Evolutionary conservation across 257 asterid genomes (phyloP), one percentile per base, ranked within the genome.

Genomic region (Echites panduratus): DNA sequence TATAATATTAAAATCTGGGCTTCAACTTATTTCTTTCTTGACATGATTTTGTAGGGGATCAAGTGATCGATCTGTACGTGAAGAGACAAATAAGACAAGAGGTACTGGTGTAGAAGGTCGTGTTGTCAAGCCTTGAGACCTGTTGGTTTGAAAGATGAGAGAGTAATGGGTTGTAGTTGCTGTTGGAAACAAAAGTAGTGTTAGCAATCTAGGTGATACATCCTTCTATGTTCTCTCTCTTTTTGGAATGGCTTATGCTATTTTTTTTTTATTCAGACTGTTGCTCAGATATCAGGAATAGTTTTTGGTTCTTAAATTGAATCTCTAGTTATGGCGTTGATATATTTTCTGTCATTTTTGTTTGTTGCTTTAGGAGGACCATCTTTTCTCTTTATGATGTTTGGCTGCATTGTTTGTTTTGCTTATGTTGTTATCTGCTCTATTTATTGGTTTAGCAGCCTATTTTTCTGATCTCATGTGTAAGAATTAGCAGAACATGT

Each of bases 61-160:
- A 53, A 83, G 76, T 76, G 87, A 84, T 32, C 91, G 83, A 53
- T 75, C 73, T 84, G 75, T 81, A 61, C 84, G 79, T 82, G 97
- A 88, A 62, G 88, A 85, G 68, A 89, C 87, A 76, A 84, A 77
- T 80, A 87, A 86, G 89, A 57, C 73, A 32, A 87, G 90, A 78
- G 83, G 80, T 75, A 68, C 67, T 76, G 88, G 89, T 76, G 62
- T 58, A 14, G 87, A 73, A 78, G 87, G 87, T 75, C 90, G 86
- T 82, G 95, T 86, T 72, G 83, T 67, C 83, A 89, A 80, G 85
- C 80, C 83, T 71, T 87, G 89, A 76, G 68, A 12, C 20, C 41
- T 41, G 64, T 79, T 68, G 73, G 73, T 59, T 72, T 81, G 80
- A 75, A 70, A 50, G 77, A 70, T 56, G 71, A 69, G 81, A 76